Conservation (phyloP, 2,329 filamentous ascomycete species). For the Pseudocercospora vitis region DNA sequence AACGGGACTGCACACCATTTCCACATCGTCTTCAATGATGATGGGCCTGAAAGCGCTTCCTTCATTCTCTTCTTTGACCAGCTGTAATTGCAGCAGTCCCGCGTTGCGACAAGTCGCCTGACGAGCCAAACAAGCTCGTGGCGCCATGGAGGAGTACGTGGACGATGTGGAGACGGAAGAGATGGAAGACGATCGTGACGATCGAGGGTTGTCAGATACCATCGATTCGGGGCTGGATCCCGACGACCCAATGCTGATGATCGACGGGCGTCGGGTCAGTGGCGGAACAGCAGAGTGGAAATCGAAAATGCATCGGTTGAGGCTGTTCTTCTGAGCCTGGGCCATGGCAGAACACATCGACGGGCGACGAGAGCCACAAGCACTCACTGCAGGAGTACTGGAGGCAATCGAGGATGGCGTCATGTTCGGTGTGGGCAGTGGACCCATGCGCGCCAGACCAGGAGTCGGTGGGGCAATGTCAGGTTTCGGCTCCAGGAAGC, state of each 20-base stretch:
- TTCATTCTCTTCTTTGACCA: conserved; percentile 30
- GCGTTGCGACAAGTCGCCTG: conserved; percentile 55
- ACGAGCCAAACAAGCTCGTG: conserved; percentile 52
- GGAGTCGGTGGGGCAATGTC: conserved; percentile 54
- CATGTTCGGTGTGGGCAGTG: conserved; percentile 62
- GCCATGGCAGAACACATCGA: conserved; percentile 62
- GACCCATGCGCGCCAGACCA: conserved; percentile 54
- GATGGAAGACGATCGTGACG: conserved; percentile 57
- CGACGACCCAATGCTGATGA: conserved; percentile 55
- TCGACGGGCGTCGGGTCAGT: conserved; percentile 47
- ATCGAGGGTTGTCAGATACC: conserved; percentile 59
- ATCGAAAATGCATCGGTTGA: conserved; percentile 58
- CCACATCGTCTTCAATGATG: conserved; percentile 35
- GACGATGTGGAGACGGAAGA: conserved; percentile 53
- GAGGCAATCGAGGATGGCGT: conserved; percentile 57
- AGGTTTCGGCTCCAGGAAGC: conserved; percentile 53
- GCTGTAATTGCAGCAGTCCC: conserved; percentile 40
- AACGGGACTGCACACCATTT: conserved; percentile 34
- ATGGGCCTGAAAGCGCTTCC: conserved; percentile 32
- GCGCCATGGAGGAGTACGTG: conserved; percentile 49
- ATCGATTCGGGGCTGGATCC: conserved; percentile 62
- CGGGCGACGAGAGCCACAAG: conserved; percentile 51
- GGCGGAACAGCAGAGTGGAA: conserved; percentile 42
- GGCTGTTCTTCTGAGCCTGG: conserved; percentile 55
- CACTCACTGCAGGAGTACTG: conserved; percentile 63